Conservation (phyloP, 805 yeast genomes). For the Candida maesae region DNA sequence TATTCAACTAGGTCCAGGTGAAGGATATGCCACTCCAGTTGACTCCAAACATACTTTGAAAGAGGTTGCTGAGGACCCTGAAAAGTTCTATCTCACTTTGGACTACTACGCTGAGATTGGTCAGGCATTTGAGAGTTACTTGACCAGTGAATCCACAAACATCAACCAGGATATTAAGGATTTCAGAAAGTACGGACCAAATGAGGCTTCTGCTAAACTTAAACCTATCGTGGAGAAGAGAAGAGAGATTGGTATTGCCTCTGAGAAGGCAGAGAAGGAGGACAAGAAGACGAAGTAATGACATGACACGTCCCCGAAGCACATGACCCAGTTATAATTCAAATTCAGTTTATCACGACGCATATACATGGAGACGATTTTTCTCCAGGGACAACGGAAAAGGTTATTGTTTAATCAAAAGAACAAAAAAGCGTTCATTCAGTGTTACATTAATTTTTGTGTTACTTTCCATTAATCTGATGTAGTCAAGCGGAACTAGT, state of each 20-base stretch:
- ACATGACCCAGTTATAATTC: too few relatives aligned
- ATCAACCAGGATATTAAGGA: constrained; percentile 48
- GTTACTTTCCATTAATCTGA: too few relatives aligned
- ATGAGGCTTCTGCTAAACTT: constrained; percentile 42
- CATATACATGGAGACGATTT: too few relatives aligned
- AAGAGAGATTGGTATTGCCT: constrained; percentile 9
- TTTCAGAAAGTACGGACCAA: constrained; percentile 65
- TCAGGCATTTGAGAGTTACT: constrained; percentile 39
- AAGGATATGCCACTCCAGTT: constrained; percentile 66
- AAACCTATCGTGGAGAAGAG: constrained; percentile 28
- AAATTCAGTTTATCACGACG: too few relatives aligned
- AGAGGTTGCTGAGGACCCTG: constrained; percentile 35
- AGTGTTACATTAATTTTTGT: too few relatives aligned
- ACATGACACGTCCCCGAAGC: background rate
- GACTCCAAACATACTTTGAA: constrained; percentile 35
- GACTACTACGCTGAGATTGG: constrained; percentile 53
- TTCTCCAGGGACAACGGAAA: too few relatives aligned
- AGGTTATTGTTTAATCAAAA: too few relatives aligned
- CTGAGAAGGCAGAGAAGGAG: constrained; percentile 2
- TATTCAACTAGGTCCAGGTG: constrained; percentile 63
- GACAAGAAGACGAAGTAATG: constrained; percentile 16
- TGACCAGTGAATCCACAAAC: constrained; percentile 31
- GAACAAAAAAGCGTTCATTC: too few relatives aligned
- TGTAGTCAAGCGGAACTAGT: too few relatives aligned
- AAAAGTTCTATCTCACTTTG: constrained; percentile 51